Conservation (phyloP, 192 early-diverging fungal species). For the Coemansia sp. region DNA sequence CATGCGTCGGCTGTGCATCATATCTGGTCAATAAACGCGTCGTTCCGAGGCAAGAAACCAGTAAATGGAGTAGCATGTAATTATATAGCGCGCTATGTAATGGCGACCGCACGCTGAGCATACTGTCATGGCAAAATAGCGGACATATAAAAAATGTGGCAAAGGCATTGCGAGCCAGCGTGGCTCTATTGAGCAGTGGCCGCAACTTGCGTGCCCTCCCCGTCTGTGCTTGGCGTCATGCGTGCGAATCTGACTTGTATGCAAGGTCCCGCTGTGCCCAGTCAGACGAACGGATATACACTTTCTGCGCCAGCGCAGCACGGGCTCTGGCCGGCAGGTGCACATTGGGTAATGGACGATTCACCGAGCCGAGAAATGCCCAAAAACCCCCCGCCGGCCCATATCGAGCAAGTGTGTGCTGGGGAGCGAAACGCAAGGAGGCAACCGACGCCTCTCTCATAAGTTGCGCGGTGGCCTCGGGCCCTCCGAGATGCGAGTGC, state of each 20-base stretch:
- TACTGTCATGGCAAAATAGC: constrained; percentile 8
- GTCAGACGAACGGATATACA: constrained; percentile 7
- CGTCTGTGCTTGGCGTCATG: constrained; percentile 1
- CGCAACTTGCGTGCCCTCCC: constrained; percentile 1
- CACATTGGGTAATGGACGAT: constrained; percentile 15
- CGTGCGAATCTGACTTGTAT: not conserved
- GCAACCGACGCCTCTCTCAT: not conserved
- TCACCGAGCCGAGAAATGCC: constrained; percentile 11
- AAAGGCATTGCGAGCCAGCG: constrained; percentile 11
- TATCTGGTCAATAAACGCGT: constrained; percentile 15
- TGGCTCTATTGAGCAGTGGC: constrained; percentile 33
- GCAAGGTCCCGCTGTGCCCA: not conserved
- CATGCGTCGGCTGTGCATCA: constrained; percentile 18
- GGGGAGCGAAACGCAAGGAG: not conserved
- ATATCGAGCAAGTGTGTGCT: not conserved
- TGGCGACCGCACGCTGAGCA: not conserved
- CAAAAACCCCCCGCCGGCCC: not conserved
- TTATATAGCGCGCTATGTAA: not conserved
- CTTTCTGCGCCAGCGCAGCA: not conserved
- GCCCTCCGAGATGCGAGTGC: not conserved
- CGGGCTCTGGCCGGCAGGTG: constrained; percentile 9
- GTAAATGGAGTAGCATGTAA: constrained; percentile 11
- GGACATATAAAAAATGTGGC: constrained; percentile 21
- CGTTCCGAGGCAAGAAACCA: constrained; percentile 5
- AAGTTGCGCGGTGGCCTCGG: not conserved